phyloP scores from a whole-genome alignment of 2,329 filamentous ascomycete species.

The Xylariaceae sp. region DNA sequence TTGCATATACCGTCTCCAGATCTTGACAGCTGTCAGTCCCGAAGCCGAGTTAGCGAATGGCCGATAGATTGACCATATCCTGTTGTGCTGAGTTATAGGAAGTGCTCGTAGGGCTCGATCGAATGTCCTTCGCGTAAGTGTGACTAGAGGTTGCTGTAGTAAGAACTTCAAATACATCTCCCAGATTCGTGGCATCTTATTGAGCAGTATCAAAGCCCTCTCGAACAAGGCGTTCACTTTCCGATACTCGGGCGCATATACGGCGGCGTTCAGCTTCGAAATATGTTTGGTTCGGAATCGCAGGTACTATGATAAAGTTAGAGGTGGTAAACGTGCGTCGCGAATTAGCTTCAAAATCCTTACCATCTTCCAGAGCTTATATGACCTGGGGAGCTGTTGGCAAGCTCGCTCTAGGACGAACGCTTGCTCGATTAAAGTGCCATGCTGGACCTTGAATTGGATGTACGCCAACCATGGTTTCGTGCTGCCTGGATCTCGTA shows the following conservation, averaged over 20 bases:
- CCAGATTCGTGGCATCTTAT: constrained; percentile 99
- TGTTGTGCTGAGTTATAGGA: constrained; percentile 90
- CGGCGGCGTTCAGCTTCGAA: constrained; percentile 74
- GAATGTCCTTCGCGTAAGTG: constrained; percentile 79
- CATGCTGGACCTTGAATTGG: constrained; percentile 84
- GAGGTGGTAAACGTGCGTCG: too few relatives aligned
- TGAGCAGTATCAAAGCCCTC: constrained; percentile 83
- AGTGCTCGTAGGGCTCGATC: constrained; percentile 88
- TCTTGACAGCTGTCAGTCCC: constrained; percentile 83
- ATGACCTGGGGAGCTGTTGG: constrained; percentile 83
- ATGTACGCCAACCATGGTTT: constrained; percentile 96
- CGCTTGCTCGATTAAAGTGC: constrained; percentile 79
- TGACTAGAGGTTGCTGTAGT: constrained; percentile 86
- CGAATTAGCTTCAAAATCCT: not conserved
- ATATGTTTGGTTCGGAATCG: constrained; percentile 79
- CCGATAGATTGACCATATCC: constrained; percentile 89
- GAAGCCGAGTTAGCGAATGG: constrained; percentile 88
- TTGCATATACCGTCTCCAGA: constrained; percentile 96
- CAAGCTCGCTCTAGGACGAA: constrained; percentile 88
- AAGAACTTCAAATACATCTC: constrained; percentile 94
- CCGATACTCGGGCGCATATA: constrained; percentile 73
- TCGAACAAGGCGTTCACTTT: constrained; percentile 97
- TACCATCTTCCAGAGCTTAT: constrained; percentile 97
- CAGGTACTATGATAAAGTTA: constrained; percentile 70
- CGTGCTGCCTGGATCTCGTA: constrained; percentile 77